Base-by-base conservation (phyloP, 441 rosid species). In the Capsella rubella region DNA sequence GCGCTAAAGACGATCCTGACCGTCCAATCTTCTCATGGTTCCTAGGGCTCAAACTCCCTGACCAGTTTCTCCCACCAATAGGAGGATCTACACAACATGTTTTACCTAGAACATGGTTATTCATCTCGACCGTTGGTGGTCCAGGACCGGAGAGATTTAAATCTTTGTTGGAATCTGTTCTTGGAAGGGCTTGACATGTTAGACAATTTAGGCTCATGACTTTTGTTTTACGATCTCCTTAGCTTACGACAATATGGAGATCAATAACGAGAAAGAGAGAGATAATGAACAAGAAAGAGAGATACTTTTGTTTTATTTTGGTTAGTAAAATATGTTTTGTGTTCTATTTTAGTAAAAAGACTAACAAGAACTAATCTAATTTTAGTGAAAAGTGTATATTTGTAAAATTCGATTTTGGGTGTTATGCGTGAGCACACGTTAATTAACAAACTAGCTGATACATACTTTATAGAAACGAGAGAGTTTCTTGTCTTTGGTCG, bases 121-220 rank as follows among this genome's bases (percentile, higher is more conserved):
- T 11, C 34, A 40, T n/a, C 64, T 77, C 63, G 16, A 71, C 56
- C 18, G 9, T 34, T 57, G 76, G 76, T 77, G 77, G 76, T 28
- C 77, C 65, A 1, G 80, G 72, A 51, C 76, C 72, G 2, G 80
- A 46, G 31, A 28, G 27, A 65, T 64, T 56, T 34, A 42, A 46
- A 0, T 83, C 78, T 43, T 61, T 75, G 14, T 61, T 75, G 2
- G 87, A 85, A 61, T 82, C 69, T 8, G 82, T 80, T 46, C 87
- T 76, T 67, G 61, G 79, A 54, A 84, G 74, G 16, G 65, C 78
- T 55, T 83, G 87, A 76, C 89, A 83, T 13, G 84, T 70, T 6
- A 89, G 76, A 81, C 95, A 92, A 75, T 81, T 85, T 32, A 92
- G 82, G 56, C 80, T 86, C 96, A 92, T 87, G 31, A 50, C 21